These are phyloP conservation scores for Stereum hirsutum DNA, from an alignment of 1,284 basidiomycete genomes.

Conservation along the genomic window DNA sequence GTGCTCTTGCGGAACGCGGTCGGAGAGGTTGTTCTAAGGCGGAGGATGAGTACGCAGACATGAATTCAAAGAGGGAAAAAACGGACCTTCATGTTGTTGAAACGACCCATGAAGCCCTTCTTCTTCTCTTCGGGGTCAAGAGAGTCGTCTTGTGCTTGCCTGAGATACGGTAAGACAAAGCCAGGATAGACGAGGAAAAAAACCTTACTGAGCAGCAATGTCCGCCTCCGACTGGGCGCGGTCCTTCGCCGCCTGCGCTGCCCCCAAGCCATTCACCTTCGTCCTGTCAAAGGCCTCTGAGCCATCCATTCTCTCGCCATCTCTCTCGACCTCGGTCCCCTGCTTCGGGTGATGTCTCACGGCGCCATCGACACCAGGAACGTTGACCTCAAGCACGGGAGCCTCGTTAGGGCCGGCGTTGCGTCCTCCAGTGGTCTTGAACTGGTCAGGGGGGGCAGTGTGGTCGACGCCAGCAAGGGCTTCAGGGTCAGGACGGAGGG, in stretches of 20 bases:
- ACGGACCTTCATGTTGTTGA: slow-evolving; percentile 25
- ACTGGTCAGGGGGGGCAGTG: slow-evolving; percentile 55
- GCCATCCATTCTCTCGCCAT: slow-evolving; percentile 27
- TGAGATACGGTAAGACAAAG: slow-evolving; percentile 15
- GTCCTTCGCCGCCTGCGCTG: slow-evolving; percentile 15
- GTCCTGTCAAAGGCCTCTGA: slow-evolving; percentile 18
- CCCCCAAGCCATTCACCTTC: slow-evolving; percentile 13
- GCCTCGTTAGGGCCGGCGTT: slow-evolving; percentile 27
- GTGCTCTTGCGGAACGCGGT: slow-evolving; percentile 52
- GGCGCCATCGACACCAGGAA: slow-evolving; percentile 33
- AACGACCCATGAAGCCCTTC: slow-evolving; percentile 35
- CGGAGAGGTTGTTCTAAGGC: slow-evolving; percentile 33
- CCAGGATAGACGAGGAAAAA: neutral
- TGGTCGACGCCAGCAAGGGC: slow-evolving; percentile 61
- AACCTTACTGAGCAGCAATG: slow-evolving; percentile 16
- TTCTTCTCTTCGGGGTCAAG: slow-evolving; percentile 42
- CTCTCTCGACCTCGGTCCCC: slow-evolving; percentile 20
- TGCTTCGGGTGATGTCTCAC: slow-evolving; percentile 40
- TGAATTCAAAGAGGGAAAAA: neutral
- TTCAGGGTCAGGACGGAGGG: slow-evolving; percentile 61
- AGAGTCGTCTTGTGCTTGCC: slow-evolving; percentile 17
- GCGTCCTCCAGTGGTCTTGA: slow-evolving; percentile 40
- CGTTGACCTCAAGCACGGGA: slow-evolving; percentile 39
- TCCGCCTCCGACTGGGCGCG: slow-evolving; percentile 21
- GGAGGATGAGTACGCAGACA: no score